These are phyloP conservation scores for Verticillium isaacii DNA, from an alignment of 2,329 filamentous ascomycete genomes.

Conservation along the genomic window DNA sequence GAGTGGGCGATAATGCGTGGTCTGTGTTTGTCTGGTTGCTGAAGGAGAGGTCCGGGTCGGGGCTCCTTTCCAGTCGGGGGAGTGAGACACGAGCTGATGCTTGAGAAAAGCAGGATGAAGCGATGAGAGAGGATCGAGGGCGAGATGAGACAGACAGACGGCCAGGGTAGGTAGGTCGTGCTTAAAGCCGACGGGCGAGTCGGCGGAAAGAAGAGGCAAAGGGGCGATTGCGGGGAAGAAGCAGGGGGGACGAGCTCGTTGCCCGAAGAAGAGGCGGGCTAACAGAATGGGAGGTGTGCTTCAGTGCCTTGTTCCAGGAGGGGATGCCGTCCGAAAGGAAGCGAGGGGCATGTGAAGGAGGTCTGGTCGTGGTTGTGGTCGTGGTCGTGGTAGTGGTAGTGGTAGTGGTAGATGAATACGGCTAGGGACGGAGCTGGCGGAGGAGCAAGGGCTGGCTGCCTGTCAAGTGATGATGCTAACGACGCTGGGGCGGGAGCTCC, in stretches of 20 bases:
- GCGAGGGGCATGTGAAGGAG: neutral
- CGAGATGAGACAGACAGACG: neutral
- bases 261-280: neutral
- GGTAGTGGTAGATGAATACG: neutral
- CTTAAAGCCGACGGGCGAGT: neutral
- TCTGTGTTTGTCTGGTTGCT: neutral
- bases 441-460: neutral
- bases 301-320: neutral
- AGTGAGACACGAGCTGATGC: neutral
- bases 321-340: neutral
- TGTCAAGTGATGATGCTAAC: neutral
- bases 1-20: neutral
- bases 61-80: neutral
- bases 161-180: neutral
- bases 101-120: neutral
- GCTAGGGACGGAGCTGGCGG: neutral
- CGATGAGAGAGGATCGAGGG: neutral
- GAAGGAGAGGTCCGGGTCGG: neutral
- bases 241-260: neutral
- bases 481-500: neutral
- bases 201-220: neutral
- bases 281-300: neutral
- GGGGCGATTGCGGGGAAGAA: constrained; percentile 1
- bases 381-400: neutral
- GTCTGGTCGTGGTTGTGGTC: too few relatives aligned